phyloP scores from a whole-genome alignment of 257 asterid species.

The Przewalskia tangutica region DNA sequence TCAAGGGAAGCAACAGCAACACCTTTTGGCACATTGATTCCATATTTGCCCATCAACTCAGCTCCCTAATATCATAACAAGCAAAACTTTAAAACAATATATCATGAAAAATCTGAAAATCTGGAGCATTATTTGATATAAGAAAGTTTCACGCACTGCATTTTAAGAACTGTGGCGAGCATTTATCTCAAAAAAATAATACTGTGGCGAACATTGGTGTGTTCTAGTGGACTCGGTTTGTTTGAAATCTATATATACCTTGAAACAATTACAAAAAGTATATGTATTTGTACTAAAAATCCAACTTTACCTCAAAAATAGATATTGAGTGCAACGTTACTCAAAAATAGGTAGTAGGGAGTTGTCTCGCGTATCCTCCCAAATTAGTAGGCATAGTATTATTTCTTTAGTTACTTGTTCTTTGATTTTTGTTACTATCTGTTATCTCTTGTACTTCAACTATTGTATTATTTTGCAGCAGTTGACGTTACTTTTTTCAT shows the following conservation, averaged over 20 bases:
- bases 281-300: neutral
- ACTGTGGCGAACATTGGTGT: neutral
- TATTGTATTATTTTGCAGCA: too few relatives aligned
- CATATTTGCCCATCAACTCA: conserved; percentile 79
- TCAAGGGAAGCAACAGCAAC: conserved; percentile 59
- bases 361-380: too few relatives aligned
- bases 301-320: neutral
- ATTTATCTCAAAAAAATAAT: too few relatives aligned
- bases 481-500: too few relatives aligned
- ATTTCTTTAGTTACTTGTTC: too few relatives aligned
- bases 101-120: neutral
- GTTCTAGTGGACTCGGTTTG: neutral
- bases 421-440: too few relatives aligned
- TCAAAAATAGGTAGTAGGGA: neutral
- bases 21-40: conserved; percentile 86
- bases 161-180: neutral
- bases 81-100: neutral
- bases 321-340: neutral
- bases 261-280: neutral
- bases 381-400: too few relatives aligned
- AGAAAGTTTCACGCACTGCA: neutral
- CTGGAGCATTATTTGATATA: neutral
- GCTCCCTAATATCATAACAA: conserved; percentile 51
- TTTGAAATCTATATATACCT: neutral
- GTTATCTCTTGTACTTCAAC: too few relatives aligned